Conservation (phyloP, 306 rosid species). For the Albizia julibrissin region DNA sequence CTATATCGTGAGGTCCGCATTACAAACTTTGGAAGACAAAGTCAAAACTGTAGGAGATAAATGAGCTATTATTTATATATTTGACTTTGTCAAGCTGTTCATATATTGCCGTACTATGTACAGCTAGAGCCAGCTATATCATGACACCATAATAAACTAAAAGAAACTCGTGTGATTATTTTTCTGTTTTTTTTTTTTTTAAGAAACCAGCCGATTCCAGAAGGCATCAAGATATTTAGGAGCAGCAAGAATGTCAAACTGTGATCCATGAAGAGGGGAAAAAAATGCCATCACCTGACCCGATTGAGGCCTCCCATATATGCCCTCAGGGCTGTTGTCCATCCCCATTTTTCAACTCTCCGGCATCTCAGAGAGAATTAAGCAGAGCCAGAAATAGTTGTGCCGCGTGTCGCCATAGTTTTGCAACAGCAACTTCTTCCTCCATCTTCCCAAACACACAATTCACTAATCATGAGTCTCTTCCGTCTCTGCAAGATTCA, state of each 20-base stretch:
- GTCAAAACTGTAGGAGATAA: conserved; percentile 34
- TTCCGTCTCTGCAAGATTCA: conserved; percentile 75
- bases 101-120: conserved; percentile 10
- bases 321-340: conserved; percentile 73
- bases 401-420: conserved; percentile 68
- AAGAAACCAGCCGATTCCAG: background rate
- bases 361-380: conserved; percentile 35
- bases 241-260: conserved; percentile 9
- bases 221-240: conserved; percentile 27
- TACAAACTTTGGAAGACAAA: conserved; percentile 8
- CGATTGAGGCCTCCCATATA: conserved; percentile 48
- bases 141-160: conserved; percentile 31
- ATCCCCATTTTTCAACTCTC: conserved; percentile 48
- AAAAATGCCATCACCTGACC: conserved; percentile 58
- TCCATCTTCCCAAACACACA: conserved; percentile 73
- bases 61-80: background rate
- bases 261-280: conserved; percentile 10
- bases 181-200: conserved; percentile 14
- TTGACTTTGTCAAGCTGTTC: conserved; percentile 46
- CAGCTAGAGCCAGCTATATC: conserved; percentile 30
- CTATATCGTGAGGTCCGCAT: background rate
- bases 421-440: conserved; percentile 60
- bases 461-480: conserved; percentile 89
- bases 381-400: conserved; percentile 61
- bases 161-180: conserved; percentile 1